A percentile compares a stretch with the other conserved stretches of the same genome.
Evolutionary conservation across 176 grass and related monocot genomes (phyloP).

Genomic region (Avena eriantha): DNA sequence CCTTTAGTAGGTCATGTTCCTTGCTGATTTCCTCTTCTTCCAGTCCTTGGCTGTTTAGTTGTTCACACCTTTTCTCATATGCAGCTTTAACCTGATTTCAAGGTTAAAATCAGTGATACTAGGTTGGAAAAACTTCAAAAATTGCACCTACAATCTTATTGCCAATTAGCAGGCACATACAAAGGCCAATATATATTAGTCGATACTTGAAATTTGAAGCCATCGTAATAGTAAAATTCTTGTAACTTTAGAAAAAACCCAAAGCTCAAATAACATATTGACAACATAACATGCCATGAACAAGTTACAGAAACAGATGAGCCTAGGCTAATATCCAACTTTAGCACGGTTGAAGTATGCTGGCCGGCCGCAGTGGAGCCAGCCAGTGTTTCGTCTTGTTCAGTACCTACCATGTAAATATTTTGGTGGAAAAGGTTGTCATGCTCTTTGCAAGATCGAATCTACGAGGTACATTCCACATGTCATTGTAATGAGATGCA

Average conservation of each 20-base stretch:
- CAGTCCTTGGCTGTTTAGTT: conserved; percentile 74
- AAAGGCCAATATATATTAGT: neutral
- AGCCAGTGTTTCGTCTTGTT: conserved; percentile 6
- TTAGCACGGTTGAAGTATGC: neutral
- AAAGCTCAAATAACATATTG: neutral
- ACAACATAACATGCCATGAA: neutral
- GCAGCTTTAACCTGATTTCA: conserved; percentile 63
- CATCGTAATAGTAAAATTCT: neutral
- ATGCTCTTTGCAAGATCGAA: neutral
- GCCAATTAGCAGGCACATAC: neutral
- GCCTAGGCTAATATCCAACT: conserved; percentile 28
- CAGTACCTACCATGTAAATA: neutral
- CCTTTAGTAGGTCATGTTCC: conserved; percentile 77
- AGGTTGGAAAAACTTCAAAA: conserved; percentile 7
- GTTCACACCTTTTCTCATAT: conserved; percentile 70
- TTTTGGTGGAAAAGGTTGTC: conserved; percentile 18
- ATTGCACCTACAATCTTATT: conserved; percentile 6
- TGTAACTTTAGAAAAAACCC: neutral
- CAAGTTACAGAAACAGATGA: neutral
- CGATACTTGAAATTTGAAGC: neutral
- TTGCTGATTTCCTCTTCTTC: conserved; percentile 72
- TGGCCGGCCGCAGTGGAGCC: neutral
- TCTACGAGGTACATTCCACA: neutral
- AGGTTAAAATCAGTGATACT: conserved; percentile 33
- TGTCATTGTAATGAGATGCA: neutral